Base-by-base conservation (phyloP, 139 green algal genomes). In the Coelastrella sp. region DNA sequence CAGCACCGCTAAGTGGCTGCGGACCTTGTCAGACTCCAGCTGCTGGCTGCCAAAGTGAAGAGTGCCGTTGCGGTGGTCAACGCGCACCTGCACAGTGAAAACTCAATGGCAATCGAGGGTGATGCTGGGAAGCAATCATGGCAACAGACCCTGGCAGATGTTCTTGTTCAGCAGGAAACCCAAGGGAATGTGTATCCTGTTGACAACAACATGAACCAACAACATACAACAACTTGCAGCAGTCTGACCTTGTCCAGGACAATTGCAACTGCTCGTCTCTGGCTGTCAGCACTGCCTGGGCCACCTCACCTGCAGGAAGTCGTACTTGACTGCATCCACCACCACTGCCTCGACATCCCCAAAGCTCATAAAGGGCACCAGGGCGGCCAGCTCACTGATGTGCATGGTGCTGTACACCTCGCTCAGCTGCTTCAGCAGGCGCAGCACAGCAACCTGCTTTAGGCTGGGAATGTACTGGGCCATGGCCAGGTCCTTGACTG, bases 21-120 rank as follows among this genome's bases (percentile, higher is more conserved):
- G 90, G n/a, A 96, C 83, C 70, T 91, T 91, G 27, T 96, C 94
- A 10, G 76, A 92, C 87, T 95, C 92, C 86, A 96, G 92, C 84
- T 95, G 88, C 92, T 97, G 93, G 15, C 90, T 90, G 56, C 97
- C 97, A 94, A 99, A 99, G 90, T 98, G 93, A 58, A 99, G 92
- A 8, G 95, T 98, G 90, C 95, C 94, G 73, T 97, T 95, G 84
- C 96, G 94, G 95, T 99, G 97, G 92, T 99, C 96, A 70, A 99
- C 96, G 66, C 95, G 95, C 56, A 97, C 94, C 92, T 95, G 90
- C 11, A 73, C 22, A 49, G 35, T 49, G 35, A 15, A 84, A 7
- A 60, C 27, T 27, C 76, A 76, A 49, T 49, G 35, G 35, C 35
- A 49, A 49, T 49, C 3, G n/a, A n/a, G n/a, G n/a, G n/a, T n/a